Evolutionary conservation across 2,329 filamentous ascomycete species (phyloP).

Genomic region (Phoma herbarum): DNA sequence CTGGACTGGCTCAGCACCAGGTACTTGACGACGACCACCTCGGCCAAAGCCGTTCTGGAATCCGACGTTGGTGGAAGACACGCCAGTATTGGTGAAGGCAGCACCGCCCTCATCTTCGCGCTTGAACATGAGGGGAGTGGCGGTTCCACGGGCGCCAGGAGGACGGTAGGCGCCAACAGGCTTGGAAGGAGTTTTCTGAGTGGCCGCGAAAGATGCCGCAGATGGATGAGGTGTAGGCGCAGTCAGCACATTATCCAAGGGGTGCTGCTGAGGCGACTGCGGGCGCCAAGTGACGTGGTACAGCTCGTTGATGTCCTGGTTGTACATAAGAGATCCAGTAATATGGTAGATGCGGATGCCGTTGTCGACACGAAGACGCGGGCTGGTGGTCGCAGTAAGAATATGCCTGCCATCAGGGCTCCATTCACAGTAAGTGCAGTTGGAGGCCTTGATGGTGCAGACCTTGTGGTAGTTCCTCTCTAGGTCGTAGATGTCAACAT

Average conservation of each 20-base stretch:
- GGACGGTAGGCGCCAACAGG: conserved; percentile 96
- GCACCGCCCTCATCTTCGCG: conserved; percentile 96
- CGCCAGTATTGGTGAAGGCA: conserved; percentile 83
- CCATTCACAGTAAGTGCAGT: conserved; percentile 96
- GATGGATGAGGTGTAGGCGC: conserved; percentile 83
- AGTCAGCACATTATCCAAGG: conserved; percentile 75
- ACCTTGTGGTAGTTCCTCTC: conserved; percentile 94
- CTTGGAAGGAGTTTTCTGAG: conserved; percentile 93
- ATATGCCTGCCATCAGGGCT: conserved; percentile 95
- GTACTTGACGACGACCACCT: conserved; percentile 77
- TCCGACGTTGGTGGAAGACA: conserved; percentile 65
- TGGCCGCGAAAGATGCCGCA: conserved; percentile 81
- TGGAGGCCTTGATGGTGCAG: conserved; percentile 92
- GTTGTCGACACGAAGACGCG: conserved; percentile 94
- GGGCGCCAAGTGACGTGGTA: conserved; percentile 91
- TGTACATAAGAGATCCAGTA: conserved; percentile 88
- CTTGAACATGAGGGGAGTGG: conserved; percentile 93
- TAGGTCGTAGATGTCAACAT: conserved; percentile 97
- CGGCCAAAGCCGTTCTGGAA: conserved; percentile 81
- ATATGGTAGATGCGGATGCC: conserved; percentile 96
- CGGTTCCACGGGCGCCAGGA: conserved; percentile 87
- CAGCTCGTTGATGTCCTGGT: conserved; percentile 91
- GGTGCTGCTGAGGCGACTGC: conserved; percentile 67
- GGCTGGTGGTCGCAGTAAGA: conserved; percentile 96
- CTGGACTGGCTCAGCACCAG: conserved; percentile 79